A percentile compares a stretch with the other conserved stretches of the same genome.
phyloP scores from a whole-genome alignment of 139 green algal species.

The Chlorella ohadii region DNA sequence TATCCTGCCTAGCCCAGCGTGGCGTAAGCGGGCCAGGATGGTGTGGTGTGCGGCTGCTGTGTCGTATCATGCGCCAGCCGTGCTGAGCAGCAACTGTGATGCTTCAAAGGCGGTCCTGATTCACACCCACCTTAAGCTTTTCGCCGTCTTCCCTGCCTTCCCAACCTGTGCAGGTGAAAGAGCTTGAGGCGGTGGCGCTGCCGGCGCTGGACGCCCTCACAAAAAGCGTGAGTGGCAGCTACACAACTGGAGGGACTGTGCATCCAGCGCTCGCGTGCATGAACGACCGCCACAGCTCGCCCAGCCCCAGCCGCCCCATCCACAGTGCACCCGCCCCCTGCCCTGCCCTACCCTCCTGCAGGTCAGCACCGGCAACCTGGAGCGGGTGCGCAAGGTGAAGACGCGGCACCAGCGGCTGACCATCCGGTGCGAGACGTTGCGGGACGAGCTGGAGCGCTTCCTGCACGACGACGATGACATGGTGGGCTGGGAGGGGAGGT shows the following conservation, averaged over 20 bases:
- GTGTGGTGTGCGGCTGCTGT: too few species aligned
- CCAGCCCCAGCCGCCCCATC: neutral
- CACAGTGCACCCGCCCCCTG: too few species aligned
- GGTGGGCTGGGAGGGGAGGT: conserved; percentile 19
- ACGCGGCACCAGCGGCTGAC: conserved; percentile 79
- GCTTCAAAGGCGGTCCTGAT: too few species aligned
- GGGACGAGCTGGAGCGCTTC: conserved; percentile 78
- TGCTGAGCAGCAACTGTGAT: too few species aligned
- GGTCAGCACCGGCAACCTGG: conserved; percentile 66
- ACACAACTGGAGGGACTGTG: neutral
- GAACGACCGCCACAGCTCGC: too few species aligned
- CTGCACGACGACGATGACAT: conserved; percentile 90
- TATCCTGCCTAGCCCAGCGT: too few species aligned
- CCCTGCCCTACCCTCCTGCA: neutral
- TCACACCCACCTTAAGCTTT: too few species aligned
- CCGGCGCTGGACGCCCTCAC: conserved; percentile 82
- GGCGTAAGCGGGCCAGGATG: too few species aligned
- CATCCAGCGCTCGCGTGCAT: neutral
- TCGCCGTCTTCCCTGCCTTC: neutral
- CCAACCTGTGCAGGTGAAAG: conserved; percentile 52
- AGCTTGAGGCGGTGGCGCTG: conserved; percentile 72
- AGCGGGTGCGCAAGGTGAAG: conserved; percentile 85
- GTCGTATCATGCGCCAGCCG: too few species aligned
- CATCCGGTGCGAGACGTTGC: conserved; percentile 60
- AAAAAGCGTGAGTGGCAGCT: conserved; percentile 50